Base-by-base conservation (phyloP, 2,329 filamentous ascomycete genomes). In the Arthrobotrys sinensis region DNA sequence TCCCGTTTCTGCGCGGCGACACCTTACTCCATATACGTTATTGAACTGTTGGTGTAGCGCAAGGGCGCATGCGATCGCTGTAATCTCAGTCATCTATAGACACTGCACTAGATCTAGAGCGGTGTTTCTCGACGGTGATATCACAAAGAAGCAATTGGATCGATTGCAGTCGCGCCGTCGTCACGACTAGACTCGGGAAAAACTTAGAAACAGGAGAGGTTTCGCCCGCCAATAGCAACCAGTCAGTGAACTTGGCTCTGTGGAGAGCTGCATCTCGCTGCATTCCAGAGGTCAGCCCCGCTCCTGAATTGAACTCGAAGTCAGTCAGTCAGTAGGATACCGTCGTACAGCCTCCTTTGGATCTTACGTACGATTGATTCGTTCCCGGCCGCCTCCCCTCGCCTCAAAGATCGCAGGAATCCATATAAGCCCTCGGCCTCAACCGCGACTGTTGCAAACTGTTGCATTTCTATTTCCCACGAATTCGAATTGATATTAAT, bases 381-480 rank as follows among this genome's bases (percentile, higher is more conserved):
- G 55, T 32, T 63, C 14, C 38, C 21, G 55, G 36, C 36, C 55
- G 16, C 53, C 55, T 70, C 43, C 11, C n/a, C n/a, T n/a, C n/a
- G n/a, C 16, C 36, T 60, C 19, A 14, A 60, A 43, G 34, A 24
- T 40, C 12, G 34, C n/a, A 28, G 55, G 53, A 57, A 60, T 21
- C 16, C 19, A 60, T 60, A 60, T 60, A 43, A 60, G 55, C 16
- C 55, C 16, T 60, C 34, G 36, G 36, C 34, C 16, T 45, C 34
- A 46, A 64, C 68, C 24, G 46, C 45, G 11, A 36, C 34, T 60
- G 69, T 43, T 48, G 46, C 36, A 21, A 48, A 36, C 53, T 72
- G 68, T 65, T 72, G 57, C 57, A 71, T n/a, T 71, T 60, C 67
- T 46, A 71, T n/a, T 71, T 60, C 67, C 43, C 48, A 70, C 40